Conservation (phyloP, 176 grass and related monocot species). For the Carex parvula region DNA sequence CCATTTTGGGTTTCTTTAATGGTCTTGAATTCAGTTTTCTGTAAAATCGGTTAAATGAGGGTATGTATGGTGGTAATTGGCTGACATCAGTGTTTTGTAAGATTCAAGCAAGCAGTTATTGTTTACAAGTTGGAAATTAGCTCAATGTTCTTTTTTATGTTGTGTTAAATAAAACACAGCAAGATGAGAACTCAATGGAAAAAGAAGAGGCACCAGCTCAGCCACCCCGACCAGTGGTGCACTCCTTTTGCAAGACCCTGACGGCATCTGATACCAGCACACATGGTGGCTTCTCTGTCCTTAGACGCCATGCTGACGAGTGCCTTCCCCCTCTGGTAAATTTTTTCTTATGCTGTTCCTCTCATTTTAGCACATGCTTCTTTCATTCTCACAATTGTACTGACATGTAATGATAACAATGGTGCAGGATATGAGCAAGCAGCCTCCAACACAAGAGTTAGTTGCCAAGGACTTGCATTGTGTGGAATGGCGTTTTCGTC, state of each 20-base stretch:
- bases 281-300: slow-evolving; percentile 89
- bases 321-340: slow-evolving; percentile 81
- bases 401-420: slow-evolving; percentile 31
- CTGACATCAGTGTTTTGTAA: neutral
- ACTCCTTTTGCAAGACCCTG: slow-evolving; percentile 95
- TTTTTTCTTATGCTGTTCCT: slow-evolving; percentile 7
- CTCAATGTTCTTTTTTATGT: slow-evolving; percentile 22
- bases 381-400: slow-evolving; percentile 7
- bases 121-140: neutral
- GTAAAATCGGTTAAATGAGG: neutral
- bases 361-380: neutral
- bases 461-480: slow-evolving; percentile 86
- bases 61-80: neutral
- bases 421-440: slow-evolving; percentile 82
- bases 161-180: slow-evolving; percentile 29
- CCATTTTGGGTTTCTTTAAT: neutral
- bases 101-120: neutral
- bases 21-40: neutral
- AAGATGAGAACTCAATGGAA: slow-evolving; percentile 46
- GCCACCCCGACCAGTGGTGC: slow-evolving; percentile 44
- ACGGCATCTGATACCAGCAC: slow-evolving; percentile 95
- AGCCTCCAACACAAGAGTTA: slow-evolving; percentile 87
- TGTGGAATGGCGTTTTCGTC: slow-evolving; percentile 88
- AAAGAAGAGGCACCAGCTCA: slow-evolving; percentile 36
- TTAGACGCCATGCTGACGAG: slow-evolving; percentile 80